Base-by-base conservation (phyloP, 1,139 yeast genomes). In the Lizanozyma gosingica region DNA sequence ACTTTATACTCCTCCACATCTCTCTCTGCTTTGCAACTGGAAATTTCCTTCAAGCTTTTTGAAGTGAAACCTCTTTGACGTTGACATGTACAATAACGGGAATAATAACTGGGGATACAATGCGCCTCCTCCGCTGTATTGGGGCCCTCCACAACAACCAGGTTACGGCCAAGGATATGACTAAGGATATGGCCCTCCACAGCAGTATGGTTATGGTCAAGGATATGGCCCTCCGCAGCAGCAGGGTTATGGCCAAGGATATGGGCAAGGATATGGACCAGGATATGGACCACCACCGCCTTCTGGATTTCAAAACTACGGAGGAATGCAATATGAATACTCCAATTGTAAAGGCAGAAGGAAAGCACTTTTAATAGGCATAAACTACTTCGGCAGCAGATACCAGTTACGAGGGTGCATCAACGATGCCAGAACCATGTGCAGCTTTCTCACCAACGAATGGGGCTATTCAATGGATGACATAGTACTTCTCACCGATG, bases 351-450 rank as follows among this genome's bases (percentile, higher is more conserved):
- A 55, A 3, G 76, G 76, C 15, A 56, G 60, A 38, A 65, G 63
- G 49, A 70, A 68, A 54, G 76, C 76, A 3, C 52, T 70, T 34
- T 54, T 70, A 40, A 56, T 70, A 17, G 76, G 76, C 2, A 65
- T 69, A 53, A 70, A 70, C 53, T 70, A 70, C 49, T 53, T 60
- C 45, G 73, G 73, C 14, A 47, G 63, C 34, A 49, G 51, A 29
- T 65, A 63, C 52, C 69, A 62, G 44, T 60, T 70, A 45, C 57
- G 65, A 38, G 76, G 76, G 6, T 67, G 73, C 45, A 61, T 70
- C 50, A 70, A 70, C 47, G 76, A 70, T 50, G 70, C 67, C 37
- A 66, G 67, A 52, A 69, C 69, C 52, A 68, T 70, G 69, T 60
- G 67, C 48, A 47, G 45, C 37, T 70, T 68, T 45, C 59, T 70